Evolutionary conservation across 2,329 filamentous ascomycete species (phyloP), one percentile per base, ranked within the genome.

Genomic region (Cladorrhinum sp.): DNA sequence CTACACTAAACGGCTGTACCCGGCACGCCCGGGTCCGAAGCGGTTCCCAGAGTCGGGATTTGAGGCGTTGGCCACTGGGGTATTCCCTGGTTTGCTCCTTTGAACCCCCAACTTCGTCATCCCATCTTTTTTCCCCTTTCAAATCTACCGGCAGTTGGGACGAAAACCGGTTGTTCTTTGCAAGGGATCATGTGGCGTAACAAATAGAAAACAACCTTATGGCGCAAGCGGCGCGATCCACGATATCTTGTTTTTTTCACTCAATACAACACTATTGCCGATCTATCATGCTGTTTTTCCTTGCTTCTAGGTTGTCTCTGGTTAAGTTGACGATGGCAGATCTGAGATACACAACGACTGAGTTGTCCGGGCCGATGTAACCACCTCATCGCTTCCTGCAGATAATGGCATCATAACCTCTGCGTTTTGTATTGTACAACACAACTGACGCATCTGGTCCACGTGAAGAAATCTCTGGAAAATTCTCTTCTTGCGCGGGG

Each of bases 161-260:
- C 53, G 53, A 57, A 57, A 57, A 57, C 23, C 39, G 42, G 54
- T 57, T 57, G 33, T 28, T 26, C n/a, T 36, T 36, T 39, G 52
- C 52, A 39, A 21, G 20, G 52, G 12, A 23, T 36, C 20, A 21
- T 55, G 53, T 26, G 21, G 18, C 33, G 21, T 55, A 20, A 39
- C 16, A 36, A 26, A 20, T 14, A 49, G 20, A 20, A 30, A 46
- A 24, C n/a, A 57, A 21, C 54, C 36, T 23, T 55, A 57, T 57
- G 36, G 54, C 54, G 54, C 54, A 57, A 57, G 53, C 53, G 53
- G 53, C 33, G 53, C n/a, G 24, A 3, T 12, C 28, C 30, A 21
- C 26, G 16, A 23, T 23, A 20, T 12, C 28, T 54, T 54, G 36
- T n/a, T n/a, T 36, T n/a, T 54, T n/a, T n/a, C 5, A 14, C 14